Percentiles rank a stretch among this genome's conserved stretches.
Conservation (phyloP, 169 alveolate genomes). For the Plasmodium cynomolgi region DNA sequence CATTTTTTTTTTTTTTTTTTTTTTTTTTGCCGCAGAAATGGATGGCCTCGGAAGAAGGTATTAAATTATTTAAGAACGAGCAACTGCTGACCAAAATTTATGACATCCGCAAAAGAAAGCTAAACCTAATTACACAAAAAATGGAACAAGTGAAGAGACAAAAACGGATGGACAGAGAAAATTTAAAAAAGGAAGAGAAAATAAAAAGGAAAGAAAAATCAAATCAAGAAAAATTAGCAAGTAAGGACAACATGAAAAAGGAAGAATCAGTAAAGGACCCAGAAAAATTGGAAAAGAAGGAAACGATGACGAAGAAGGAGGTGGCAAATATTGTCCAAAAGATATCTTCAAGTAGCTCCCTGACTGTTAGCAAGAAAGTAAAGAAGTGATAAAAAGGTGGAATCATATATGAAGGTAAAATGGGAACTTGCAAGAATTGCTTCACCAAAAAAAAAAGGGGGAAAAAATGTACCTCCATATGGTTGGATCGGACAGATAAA, state of each 20-base stretch:
- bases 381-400: background rate
- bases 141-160: conserved; percentile 64
- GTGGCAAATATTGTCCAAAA: conserved; percentile 3
- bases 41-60: conserved; percentile 75
- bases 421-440: background rate
- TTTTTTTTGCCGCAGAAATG: conserved; percentile 28
- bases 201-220: conserved; percentile 67
- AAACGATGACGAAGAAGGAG: conserved; percentile 6
- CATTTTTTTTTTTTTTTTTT: background rate
- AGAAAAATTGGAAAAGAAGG: conserved; percentile 8
- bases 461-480: background rate
- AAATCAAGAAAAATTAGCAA: conserved; percentile 20
- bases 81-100: conserved; percentile 42
- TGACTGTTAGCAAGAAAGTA: background rate
- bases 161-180: conserved; percentile 56
- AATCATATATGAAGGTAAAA: background rate
- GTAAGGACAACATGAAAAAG: conserved; percentile 24
- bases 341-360: background rate
- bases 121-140: conserved; percentile 48
- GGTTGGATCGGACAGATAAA: background rate
- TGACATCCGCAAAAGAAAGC: conserved; percentile 53
- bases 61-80: conserved; percentile 59
- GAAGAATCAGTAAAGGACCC: conserved; percentile 20
- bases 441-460: background rate
- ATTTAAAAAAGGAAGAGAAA: conserved; percentile 67